These are phyloP conservation scores for Pilasporangium apinafurcum DNA, from an alignment of 352 stramenopile genomes.

Conservation along the genomic window DNA sequence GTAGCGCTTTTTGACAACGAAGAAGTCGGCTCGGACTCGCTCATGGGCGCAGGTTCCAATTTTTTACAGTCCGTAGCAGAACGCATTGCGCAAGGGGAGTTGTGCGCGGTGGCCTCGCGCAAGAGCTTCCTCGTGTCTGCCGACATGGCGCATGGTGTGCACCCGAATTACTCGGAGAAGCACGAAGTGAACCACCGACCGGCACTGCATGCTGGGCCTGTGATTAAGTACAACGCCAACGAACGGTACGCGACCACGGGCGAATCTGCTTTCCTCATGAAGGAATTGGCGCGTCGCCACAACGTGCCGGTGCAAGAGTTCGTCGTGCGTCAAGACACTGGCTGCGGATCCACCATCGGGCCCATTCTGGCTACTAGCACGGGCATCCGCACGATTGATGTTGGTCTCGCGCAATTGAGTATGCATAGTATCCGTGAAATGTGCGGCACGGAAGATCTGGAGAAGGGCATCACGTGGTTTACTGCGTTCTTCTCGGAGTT, in stretches of 20 bases:
- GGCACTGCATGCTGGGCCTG: conserved; percentile 89
- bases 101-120: conserved; percentile 40
- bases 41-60: conserved; percentile 80
- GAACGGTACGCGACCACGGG: conserved; percentile 96
- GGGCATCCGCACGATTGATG: conserved; percentile 96
- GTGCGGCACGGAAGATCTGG: conserved; percentile 89
- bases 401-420: conserved; percentile 94
- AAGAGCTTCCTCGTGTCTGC: conserved; percentile 88
- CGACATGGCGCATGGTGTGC: conserved; percentile 97
- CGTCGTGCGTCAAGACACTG: conserved; percentile 94
- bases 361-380: conserved; percentile 93
- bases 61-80: conserved; percentile 65
- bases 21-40: conserved; percentile 92
- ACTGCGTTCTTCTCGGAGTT: conserved; percentile 92
- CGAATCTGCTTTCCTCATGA: conserved; percentile 90
- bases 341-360: conserved; percentile 96
- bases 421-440: conserved; percentile 98
- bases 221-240: conserved; percentile 99
- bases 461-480: conserved; percentile 86
- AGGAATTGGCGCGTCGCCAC: conserved; percentile 86
- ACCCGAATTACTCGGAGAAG: conserved; percentile 96
- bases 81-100: conserved; percentile 50
- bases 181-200: conserved; percentile 93
- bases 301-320: conserved; percentile 93
- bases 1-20: conserved; percentile 99